Conservation (phyloP, 1,284 basidiomycete species). For the Moniliella sp. region DNA sequence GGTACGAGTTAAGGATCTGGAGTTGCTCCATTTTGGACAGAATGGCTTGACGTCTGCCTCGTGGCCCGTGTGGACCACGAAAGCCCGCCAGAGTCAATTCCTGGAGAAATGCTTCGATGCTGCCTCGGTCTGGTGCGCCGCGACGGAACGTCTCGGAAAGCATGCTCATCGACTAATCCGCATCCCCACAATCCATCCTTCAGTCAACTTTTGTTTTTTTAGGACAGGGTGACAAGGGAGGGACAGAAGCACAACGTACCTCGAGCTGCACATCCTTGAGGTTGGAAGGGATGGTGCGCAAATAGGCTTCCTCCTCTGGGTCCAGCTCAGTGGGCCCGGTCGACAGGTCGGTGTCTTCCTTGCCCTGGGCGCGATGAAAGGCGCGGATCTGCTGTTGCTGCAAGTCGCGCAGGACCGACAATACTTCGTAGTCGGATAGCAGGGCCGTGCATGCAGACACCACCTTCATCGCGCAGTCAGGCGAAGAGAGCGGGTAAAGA, state of each 20-base stretch:
- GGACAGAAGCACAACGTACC: too few species aligned
- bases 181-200: too few species aligned
- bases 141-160: conserved; percentile 6
- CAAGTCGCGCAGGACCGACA: conserved; percentile 53
- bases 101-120: background rate
- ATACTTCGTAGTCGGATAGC: conserved; percentile 65
- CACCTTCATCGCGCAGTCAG: conserved; percentile 47
- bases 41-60: conserved; percentile 36
- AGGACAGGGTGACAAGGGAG: too few species aligned
- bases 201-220: too few species aligned
- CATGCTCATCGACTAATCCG: too few species aligned
- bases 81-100: conserved; percentile 1
- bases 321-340: background rate
- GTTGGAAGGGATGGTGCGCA: conserved; percentile 42
- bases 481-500: too few species aligned
- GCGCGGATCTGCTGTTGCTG: conserved; percentile 49
- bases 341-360: background rate
- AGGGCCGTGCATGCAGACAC: conserved; percentile 55
- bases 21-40: conserved; percentile 77
- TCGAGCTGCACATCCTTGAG: conserved; percentile 69
- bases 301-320: conserved; percentile 8
- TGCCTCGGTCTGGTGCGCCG: conserved; percentile 8
- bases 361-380: conserved; percentile 1
- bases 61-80: background rate
- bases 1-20: conserved; percentile 69